Conservation (phyloP, 129 eudicot species). For the Helianthus tuberosus region DNA sequence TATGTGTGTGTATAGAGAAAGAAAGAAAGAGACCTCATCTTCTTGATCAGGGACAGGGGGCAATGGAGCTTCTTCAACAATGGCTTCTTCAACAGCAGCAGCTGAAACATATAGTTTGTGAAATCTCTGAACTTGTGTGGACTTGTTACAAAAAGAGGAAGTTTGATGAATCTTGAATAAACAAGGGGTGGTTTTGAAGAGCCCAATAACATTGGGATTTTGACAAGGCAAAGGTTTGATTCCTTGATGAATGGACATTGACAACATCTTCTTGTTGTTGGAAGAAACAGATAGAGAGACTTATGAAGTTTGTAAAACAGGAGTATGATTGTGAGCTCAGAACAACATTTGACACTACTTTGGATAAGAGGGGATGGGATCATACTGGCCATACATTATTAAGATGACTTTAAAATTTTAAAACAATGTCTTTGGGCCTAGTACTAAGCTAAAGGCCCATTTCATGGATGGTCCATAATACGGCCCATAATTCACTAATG, state of each 20-base stretch:
- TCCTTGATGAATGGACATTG: slow-evolving; percentile 66
- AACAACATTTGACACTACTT: neutral
- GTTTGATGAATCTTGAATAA: slow-evolving; percentile 37
- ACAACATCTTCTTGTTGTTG: slow-evolving; percentile 43
- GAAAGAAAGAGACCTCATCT: slow-evolving; percentile 36
- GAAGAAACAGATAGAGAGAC: slow-evolving; percentile 6
- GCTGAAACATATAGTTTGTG: slow-evolving; percentile 45
- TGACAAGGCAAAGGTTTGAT: slow-evolving; percentile 46
- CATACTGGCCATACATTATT: slow-evolving; percentile 13
- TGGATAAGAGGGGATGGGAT: slow-evolving; percentile 22
- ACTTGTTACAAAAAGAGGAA: slow-evolving; percentile 26
- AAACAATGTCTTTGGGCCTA: slow-evolving; percentile 20
- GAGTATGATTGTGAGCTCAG: neutral
- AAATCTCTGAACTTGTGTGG: slow-evolving; percentile 35
- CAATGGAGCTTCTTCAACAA: slow-evolving; percentile 35
- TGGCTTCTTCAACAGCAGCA: slow-evolving; percentile 33
- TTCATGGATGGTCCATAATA: neutral
- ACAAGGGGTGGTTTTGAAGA: slow-evolving; percentile 34
- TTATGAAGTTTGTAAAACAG: slow-evolving; percentile 7
- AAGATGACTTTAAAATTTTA: neutral
- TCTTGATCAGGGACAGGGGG: slow-evolving; percentile 20
- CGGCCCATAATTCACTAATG: neutral
- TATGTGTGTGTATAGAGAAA: neutral
- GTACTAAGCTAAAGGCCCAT: neutral
- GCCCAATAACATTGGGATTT: slow-evolving; percentile 33